A percentile compares a stretch with the other conserved stretches of the same genome.
Conservation (phyloP, 2,329 filamentous ascomycete genomes). For the Dactylonectria estremocensis region DNA sequence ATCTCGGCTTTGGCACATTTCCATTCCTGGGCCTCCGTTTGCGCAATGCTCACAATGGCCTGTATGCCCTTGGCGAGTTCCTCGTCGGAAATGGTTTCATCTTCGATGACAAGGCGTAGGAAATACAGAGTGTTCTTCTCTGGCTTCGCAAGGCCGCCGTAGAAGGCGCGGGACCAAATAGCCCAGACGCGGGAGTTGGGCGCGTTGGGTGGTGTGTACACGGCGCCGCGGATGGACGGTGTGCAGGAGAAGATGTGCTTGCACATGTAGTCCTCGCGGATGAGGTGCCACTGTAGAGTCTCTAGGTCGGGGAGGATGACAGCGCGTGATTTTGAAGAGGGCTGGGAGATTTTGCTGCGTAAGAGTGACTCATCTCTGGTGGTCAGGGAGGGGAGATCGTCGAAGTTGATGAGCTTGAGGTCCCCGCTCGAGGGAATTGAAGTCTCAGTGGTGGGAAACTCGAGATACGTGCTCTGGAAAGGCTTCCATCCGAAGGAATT, state of each 20-base stretch:
- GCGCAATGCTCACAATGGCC: constrained; percentile 77
- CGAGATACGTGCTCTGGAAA: constrained; percentile 81
- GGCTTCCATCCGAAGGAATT: constrained; percentile 82
- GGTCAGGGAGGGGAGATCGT: constrained; percentile 75
- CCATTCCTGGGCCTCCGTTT: constrained; percentile 80
- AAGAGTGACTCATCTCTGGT: constrained; percentile 76
- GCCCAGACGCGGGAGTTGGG: constrained; percentile 77
- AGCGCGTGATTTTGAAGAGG: constrained; percentile 50
- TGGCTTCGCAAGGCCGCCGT: constrained; percentile 65
- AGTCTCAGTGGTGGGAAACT: constrained; percentile 62
- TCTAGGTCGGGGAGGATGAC: constrained; percentile 52
- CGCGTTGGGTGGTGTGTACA: constrained; percentile 66
- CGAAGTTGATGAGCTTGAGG: constrained; percentile 66
- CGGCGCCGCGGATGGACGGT: constrained; percentile 79
- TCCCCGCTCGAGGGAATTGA: constrained; percentile 44
- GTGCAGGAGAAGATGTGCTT: constrained; percentile 70
- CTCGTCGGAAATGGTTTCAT: constrained; percentile 56
- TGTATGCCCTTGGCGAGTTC: constrained; percentile 69
- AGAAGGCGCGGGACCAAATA: constrained; percentile 79
- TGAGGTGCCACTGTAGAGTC: constrained; percentile 72
- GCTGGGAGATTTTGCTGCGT: constrained; percentile 63
- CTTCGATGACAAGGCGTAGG: constrained; percentile 78
- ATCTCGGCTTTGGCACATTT: constrained; percentile 79
- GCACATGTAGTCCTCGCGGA: constrained; percentile 85
- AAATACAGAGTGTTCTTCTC: constrained; percentile 79